Base-by-base conservation (phyloP, 306 rosid genomes). In the Ammopiptanthus mongolicus region DNA sequence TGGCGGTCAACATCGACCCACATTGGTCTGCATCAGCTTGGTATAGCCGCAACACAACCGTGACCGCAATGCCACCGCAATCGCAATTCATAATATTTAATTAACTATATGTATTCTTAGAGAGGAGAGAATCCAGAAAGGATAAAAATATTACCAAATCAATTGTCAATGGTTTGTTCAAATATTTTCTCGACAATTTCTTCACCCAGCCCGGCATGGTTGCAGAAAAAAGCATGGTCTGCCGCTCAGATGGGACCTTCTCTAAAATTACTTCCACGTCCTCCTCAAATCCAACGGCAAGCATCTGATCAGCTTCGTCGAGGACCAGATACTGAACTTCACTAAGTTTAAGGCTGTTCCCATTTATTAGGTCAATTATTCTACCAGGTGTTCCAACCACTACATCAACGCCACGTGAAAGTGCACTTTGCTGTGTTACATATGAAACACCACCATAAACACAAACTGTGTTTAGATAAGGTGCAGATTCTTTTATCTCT, bases 331-430 rank as follows among this genome's bases (percentile, higher is more conserved):
- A 86, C 68, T 88, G 82, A 33, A 92, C 87, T 79, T 92, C 97
- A 33, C 85, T 80, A 83, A 92, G 53, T 58, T 88, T 88, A 75
- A 92, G 93, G 82, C 89, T 92, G 64, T 72, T 80, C 11, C 97
- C 96, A 3, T 92, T 90, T 64, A 92, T 77, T 36, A 92, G 87
- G 78, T 92, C 97, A 50, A 92, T 92, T 48, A 92, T 62, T 67
- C 97, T 86, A 64, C 97, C 97, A 46, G 97, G 97, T 18, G 97
- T 92, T 74, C 97, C 97, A 74, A 92, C 97, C 53, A 92, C 97
- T 12, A 92, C 97, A 88, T 92, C 97, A 80, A 92, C 97, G 69
- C 97, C 97, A 6, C 91, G 93, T 0, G 91, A 73, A 74, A 92
- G 97, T 36, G 97, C 88, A 84, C n/a, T 88, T 68, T 92, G 97